Base-by-base conservation (phyloP, 768 basidiomycete species). In the Lentinula aciculospora region DNA sequence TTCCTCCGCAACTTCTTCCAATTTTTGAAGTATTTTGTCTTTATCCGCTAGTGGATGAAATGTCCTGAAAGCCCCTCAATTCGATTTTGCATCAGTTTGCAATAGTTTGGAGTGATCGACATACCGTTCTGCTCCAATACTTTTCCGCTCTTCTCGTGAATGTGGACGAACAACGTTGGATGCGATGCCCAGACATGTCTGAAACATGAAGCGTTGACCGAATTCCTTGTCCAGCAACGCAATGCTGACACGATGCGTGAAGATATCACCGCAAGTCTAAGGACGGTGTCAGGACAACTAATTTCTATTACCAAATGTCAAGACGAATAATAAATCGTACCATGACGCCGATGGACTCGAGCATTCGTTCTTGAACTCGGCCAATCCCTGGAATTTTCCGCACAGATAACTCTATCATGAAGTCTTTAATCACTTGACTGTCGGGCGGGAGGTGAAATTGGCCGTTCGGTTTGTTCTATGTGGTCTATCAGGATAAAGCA, bases 261-360 rank as follows among this genome's bases (percentile, higher is more conserved):
- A 90, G 46, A 98, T 89, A 68, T 99, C 96, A 3, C 91, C 94
- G 63, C 96, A 98, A 10, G 81, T 93, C 89, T 95, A 36, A 46
- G 51, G 27, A 21, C 32, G 13, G 58, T 53, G 23, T 36, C 21
- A 34, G 19, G 48, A 36, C 50, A 36, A 58, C 13, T 39, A 51
- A 50, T 27, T 44, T n/a, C n/a, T n/a, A 39, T 46, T 53, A 55
- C 21, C 47, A 25, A 36, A 49, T 27, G 36, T 56, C 44, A 25
- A 23, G 57, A 15, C 15, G 29, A 55, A 31, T 62, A 23, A 6
- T 19, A 25, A 53, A 28, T 62, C 73, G 57, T 64, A 84, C 94
- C 80, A 89, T 88, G 65, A 98, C 85, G 7, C 90, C 94, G 29
- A 97, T 80, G 2, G 90, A 88, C 56, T 94, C 91, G 9, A 97